Conservation (phyloP, 2,329 filamentous ascomycete species). For the Colletotrichum sp. region DNA sequence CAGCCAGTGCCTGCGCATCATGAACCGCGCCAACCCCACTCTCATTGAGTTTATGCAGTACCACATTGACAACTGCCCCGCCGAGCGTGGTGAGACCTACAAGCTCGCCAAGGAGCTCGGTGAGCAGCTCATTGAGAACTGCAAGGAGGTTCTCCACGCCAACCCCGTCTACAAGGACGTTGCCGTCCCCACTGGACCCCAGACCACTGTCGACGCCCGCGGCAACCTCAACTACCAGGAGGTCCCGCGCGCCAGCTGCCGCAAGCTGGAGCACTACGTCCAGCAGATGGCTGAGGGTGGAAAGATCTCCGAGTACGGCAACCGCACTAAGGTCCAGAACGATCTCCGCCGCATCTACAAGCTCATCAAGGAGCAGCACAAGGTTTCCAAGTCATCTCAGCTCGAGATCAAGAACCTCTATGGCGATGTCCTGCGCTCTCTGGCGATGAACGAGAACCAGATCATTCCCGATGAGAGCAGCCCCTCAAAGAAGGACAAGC, state of each 20-base stretch:
- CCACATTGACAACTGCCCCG: slow-evolving; percentile 98
- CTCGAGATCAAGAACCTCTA: slow-evolving; percentile 96
- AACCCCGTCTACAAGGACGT: slow-evolving; percentile 97
- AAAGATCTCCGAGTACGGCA: slow-evolving; percentile 98
- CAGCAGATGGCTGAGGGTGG: slow-evolving; percentile 98
- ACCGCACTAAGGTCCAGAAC: slow-evolving; percentile 96
- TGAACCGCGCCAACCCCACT: slow-evolving; percentile 97
- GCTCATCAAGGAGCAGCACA: slow-evolving; percentile 97
- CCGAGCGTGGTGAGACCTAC: slow-evolving; percentile 96
- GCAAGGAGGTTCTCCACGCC: slow-evolving; percentile 84
- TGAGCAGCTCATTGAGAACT: slow-evolving; percentile 94
- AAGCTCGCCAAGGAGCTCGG: slow-evolving; percentile 96
- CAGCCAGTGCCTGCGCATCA: slow-evolving; percentile 97
- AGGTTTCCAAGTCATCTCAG: slow-evolving; percentile 94
- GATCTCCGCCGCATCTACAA: slow-evolving; percentile 96
- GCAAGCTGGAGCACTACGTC: slow-evolving; percentile 98
- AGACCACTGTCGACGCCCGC: slow-evolving; percentile 88
- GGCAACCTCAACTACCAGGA: slow-evolving; percentile 95
- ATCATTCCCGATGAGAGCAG: slow-evolving; percentile 86
- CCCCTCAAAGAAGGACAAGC: slow-evolving; percentile 47
- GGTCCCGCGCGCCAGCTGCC: slow-evolving; percentile 82
- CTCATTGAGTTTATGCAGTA: slow-evolving; percentile 99
- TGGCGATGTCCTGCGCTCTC: slow-evolving; percentile 88
- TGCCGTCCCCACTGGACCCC: slow-evolving; percentile 85
- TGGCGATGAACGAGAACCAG: slow-evolving; percentile 98